Conservation (phyloP, 148 eudicot species). For the Rheum nobile region DNA sequence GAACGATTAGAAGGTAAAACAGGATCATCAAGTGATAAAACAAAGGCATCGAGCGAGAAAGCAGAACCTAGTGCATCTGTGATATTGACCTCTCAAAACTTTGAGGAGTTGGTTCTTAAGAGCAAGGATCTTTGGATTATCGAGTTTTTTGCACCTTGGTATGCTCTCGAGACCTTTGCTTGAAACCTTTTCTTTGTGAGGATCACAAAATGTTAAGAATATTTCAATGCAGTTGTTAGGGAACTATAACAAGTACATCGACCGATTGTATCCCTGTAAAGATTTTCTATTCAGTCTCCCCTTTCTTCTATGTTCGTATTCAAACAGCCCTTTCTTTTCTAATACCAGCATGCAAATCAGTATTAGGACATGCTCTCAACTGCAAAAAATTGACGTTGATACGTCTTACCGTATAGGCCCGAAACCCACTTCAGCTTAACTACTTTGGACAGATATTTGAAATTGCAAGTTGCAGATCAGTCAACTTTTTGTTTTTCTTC, state of each 20-base stretch:
- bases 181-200: not conserved
- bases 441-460: too few species aligned
- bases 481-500: not conserved
- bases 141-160: constrained; percentile 99
- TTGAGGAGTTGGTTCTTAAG: constrained; percentile 73
- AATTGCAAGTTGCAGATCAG: not conserved
- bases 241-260: not conserved
- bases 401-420: not conserved
- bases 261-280: not conserved
- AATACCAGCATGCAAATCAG: not conserved
- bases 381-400: too few species aligned
- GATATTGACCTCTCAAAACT: constrained; percentile 69
- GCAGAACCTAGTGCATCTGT: constrained; percentile 78
- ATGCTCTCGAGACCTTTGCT: constrained; percentile 14
- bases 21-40: constrained; percentile 62
- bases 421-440: not conserved
- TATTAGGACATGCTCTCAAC: not conserved
- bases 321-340: too few species aligned
- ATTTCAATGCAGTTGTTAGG: too few species aligned
- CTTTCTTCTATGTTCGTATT: not conserved
- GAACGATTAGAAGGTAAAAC: constrained; percentile 74
- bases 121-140: constrained; percentile 94
- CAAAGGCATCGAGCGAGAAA: constrained; percentile 77
- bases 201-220: too few species aligned
- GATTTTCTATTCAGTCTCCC: not conserved